Conservation (phyloP, 768 basidiomycete species). For the Amyloporia xantha region DNA sequence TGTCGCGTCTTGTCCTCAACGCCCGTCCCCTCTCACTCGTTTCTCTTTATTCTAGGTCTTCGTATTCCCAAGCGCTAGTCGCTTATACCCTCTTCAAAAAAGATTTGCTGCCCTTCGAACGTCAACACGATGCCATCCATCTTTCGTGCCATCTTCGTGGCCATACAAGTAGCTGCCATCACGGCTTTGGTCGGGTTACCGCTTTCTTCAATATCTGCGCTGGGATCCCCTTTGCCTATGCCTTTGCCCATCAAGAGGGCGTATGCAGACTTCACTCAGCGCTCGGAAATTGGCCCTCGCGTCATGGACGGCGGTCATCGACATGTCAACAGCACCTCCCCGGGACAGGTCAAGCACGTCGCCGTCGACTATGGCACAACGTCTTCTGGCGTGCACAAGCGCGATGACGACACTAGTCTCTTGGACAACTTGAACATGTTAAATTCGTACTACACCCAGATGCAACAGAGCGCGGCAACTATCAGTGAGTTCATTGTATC, state of each 20-base stretch:
- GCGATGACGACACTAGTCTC: slow-evolving; percentile 10
- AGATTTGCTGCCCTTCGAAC: slow-evolving; percentile 6
- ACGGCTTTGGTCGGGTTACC: slow-evolving; percentile 26
- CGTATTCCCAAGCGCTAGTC: slow-evolving; percentile 15
- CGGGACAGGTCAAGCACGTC: neutral
- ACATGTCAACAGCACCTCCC: neutral
- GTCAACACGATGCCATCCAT: slow-evolving; percentile 28
- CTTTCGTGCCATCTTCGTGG: slow-evolving; percentile 33
- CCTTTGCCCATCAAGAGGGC: slow-evolving; percentile 12
- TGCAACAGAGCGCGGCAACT: slow-evolving; percentile 18
- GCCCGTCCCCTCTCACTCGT: slow-evolving; percentile 14
- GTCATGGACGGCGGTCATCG: slow-evolving; percentile 6
- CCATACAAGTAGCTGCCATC: slow-evolving; percentile 35
- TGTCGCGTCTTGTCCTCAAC: slow-evolving; percentile 17
- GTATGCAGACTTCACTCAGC: slow-evolving; percentile 14
- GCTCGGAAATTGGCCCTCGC: slow-evolving; percentile 6
- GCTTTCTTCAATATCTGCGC: slow-evolving; percentile 12
- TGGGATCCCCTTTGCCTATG: slow-evolving; percentile 24
- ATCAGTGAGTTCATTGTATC: slow-evolving; percentile 18
- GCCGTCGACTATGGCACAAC: slow-evolving; percentile 7
- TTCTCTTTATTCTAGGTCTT: slow-evolving; percentile 10
- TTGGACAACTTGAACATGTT: slow-evolving; percentile 20
- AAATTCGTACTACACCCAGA: slow-evolving; percentile 18
- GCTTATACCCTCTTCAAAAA: slow-evolving; percentile 7
- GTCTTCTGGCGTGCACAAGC: neutral